phyloP scores from a whole-genome alignment of 202 grass and related monocot genomes.

The Carex arenaria region DNA sequence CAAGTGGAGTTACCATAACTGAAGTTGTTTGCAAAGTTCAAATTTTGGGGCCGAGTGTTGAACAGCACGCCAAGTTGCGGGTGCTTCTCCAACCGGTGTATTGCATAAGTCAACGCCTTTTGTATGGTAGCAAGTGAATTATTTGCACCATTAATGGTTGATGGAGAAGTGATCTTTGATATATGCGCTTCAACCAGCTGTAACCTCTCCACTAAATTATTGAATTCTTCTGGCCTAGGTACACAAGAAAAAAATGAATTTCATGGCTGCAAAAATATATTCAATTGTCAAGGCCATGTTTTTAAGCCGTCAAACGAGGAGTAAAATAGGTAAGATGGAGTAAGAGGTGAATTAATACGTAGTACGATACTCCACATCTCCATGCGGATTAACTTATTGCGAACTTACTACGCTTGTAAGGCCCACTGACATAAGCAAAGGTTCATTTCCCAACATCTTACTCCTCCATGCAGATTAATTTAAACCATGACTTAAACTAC shows the following conservation, averaged over 20 bases:
- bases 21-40: conserved; percentile 33
- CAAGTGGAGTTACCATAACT: conserved; percentile 51
- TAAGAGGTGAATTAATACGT: too few species aligned
- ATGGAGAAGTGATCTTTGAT: conserved; percentile 36
- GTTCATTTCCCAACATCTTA: too few species aligned
- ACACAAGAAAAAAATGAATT: conserved; percentile 11
- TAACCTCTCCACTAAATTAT: conserved; percentile 58
- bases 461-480: too few species aligned
- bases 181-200: conserved; percentile 47
- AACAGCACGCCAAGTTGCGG: conserved; percentile 52
- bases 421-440: too few species aligned
- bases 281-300: too few species aligned
- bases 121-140: conserved; percentile 47
- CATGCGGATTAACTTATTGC: too few species aligned
- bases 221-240: conserved; percentile 60
- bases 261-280: not conserved
- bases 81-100: conserved; percentile 47
- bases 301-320: too few species aligned
- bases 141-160: conserved; percentile 31
- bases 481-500: too few species aligned
- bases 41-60: conserved; percentile 43
- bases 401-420: too few species aligned
- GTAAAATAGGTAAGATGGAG: too few species aligned
- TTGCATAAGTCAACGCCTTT: conserved; percentile 33
- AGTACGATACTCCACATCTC: too few species aligned